A percentile compares a stretch with the other conserved stretches of the same genome.
Evolutionary conservation across 1,139 yeast genomes (phyloP).

Genomic region (Suhomyces ambrosiae): DNA sequence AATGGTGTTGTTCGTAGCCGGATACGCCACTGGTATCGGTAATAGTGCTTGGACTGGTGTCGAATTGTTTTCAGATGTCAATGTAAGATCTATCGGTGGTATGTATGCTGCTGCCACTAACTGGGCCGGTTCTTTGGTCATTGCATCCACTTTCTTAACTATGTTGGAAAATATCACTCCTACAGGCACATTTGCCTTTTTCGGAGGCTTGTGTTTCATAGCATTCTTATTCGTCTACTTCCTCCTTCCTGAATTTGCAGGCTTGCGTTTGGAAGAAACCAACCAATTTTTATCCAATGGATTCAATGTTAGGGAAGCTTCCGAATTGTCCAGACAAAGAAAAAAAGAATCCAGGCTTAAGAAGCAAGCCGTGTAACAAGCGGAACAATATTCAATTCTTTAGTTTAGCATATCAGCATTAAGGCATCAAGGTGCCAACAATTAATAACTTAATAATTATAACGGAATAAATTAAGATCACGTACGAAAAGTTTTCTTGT

Average conservation of each 20-base stretch:
- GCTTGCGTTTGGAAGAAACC: conserved; percentile 88
- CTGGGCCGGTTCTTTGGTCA: conserved; percentile 93
- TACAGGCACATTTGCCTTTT: conserved; percentile 88
- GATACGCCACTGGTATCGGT: conserved; percentile 92
- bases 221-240: conserved; percentile 75
- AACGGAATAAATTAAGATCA: not conserved
- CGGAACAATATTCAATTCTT: not conserved
- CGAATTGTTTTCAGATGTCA: conserved; percentile 84
- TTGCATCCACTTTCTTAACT: conserved; percentile 88
- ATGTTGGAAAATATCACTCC: conserved; percentile 94
- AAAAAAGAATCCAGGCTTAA: conserved; percentile 20
- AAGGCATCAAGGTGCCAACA: not conserved
- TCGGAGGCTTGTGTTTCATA: conserved; percentile 75
- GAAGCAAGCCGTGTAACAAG: conserved; percentile 7
- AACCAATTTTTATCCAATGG: conserved; percentile 79
- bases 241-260: conserved; percentile 90
- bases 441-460: no score
- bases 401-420: not conserved
- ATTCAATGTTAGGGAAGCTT: conserved; percentile 76
- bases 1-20: conserved; percentile 85
- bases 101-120: conserved; percentile 92
- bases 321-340: conserved; percentile 59
- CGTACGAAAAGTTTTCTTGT: no score
- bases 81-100: conserved; percentile 89
- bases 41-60: conserved; percentile 98